Evolutionary conservation across 2,329 filamentous ascomycete genomes (phyloP), one percentile per base, ranked within the genome.

Genomic region (Simplicillium aogashimaense): DNA sequence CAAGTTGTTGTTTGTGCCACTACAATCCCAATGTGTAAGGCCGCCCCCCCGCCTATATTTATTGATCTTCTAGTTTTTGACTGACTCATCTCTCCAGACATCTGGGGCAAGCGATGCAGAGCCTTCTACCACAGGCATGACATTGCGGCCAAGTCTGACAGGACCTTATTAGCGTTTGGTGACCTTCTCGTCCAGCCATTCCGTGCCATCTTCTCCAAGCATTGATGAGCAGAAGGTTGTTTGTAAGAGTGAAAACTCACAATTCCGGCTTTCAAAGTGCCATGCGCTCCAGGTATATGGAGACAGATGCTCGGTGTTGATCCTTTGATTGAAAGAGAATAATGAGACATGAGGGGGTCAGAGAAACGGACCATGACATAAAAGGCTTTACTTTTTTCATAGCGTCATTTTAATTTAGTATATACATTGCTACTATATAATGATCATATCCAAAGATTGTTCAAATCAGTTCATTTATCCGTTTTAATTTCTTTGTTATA

Each of bases 11-110:
- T 94, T 37, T 95, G 87, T 58, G 57, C 82, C 37, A 57, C 84
- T 47, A 87, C 79, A 39, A 70, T 95, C 42, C 84, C 86, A 2
- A 75, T 82, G 69, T 81, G 86, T 94, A 78, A 72, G 86, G 75
- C 17, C 14, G n/a, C n/a, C 18, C 7, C 30, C 7, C 11, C 25
- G 12, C 33, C 20, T 20, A 4, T 15, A 17, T 25, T 20, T n/a
- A 33, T 16, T 41, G 28, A 28, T 5, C 20, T 33, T 12, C 13
- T 14, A 37, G 29, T 35, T n/a, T n/a, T n/a, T 31, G 9, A 36
- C 45, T 35, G 35, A 46, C 18, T 16, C 12, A 17, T 16, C 36
- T 38, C 3, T 20, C 1, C 47, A 88, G 84, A 92, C 58, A 60
- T 92, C 12, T 83, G 80, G 48, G 86, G 87, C 8, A 94, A 94